These are phyloP conservation scores for Dendrocalamus latiflorus DNA, from an alignment of 202 grass and related monocot genomes.

Conservation along the genomic window DNA sequence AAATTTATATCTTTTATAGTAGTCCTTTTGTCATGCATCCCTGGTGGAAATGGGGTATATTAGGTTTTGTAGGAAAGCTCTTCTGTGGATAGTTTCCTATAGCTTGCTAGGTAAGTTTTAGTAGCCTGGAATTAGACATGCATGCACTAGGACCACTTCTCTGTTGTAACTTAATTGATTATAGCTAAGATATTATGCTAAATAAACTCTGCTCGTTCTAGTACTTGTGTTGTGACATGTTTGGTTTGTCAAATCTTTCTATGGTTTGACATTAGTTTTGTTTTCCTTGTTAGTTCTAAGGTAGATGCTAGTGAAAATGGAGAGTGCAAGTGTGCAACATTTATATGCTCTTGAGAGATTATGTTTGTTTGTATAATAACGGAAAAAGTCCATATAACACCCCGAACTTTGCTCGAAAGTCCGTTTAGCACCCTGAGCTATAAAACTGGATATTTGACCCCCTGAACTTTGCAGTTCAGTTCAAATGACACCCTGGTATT, in stretches of 20 bases:
- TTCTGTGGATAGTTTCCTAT: not conserved
- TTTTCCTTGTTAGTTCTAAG: not conserved
- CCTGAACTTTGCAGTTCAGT: too few relatives aligned
- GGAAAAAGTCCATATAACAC: too few relatives aligned
- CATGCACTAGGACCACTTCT: not conserved
- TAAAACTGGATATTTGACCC: too few relatives aligned
- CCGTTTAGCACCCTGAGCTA: too few relatives aligned
- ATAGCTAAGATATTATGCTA: not conserved
- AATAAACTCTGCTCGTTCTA: not conserved
- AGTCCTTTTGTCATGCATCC: not conserved
- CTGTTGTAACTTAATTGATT: not conserved
- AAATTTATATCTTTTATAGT: not conserved
- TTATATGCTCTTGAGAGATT: not conserved
- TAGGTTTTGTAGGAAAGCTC: not conserved
- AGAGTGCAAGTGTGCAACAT: not conserved
- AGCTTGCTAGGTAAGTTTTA: not conserved
- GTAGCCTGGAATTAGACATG: not conserved
- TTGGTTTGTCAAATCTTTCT: not conserved
- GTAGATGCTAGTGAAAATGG: not conserved
- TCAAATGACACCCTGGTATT: too few relatives aligned
- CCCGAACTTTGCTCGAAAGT: too few relatives aligned
- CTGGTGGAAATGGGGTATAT: not conserved
- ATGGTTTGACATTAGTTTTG: not conserved
- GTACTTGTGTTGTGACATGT: not conserved
- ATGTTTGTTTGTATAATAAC: not conserved